These are phyloP conservation scores for Psilocybe sp. DNA, from an alignment of 768 basidiomycete genomes.

Conservation along the genomic window DNA sequence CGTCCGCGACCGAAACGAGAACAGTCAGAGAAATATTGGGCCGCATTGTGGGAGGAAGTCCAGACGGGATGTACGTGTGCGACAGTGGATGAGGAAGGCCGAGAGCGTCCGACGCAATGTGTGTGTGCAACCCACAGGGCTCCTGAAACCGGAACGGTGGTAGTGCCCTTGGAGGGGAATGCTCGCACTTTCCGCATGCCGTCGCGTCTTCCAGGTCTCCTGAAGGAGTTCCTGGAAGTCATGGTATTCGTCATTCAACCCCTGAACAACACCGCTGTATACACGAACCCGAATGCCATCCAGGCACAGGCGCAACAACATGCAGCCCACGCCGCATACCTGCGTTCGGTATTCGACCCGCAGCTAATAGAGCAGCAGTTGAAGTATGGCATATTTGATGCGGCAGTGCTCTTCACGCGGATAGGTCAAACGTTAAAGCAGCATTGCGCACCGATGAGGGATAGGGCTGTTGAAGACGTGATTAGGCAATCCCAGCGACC, in stretches of 20 bases:
- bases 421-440: conserved; percentile 82
- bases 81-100: conserved; percentile 57
- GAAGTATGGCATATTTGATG: conserved; percentile 72
- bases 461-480: conserved; percentile 81
- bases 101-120: conserved; percentile 54
- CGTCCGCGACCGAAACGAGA: conserved; percentile 74
- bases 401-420: conserved; percentile 70
- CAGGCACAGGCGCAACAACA: conserved; percentile 61
- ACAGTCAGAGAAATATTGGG: conserved; percentile 82
- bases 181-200: conserved; percentile 64
- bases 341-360: conserved; percentile 79
- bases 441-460: conserved; percentile 93
- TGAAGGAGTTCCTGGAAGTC: conserved; percentile 77
- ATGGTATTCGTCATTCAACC: conserved; percentile 84
- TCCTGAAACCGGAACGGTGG: background rate
- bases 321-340: conserved; percentile 59
- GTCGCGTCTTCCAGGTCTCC: conserved; percentile 66
- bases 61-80: conserved; percentile 82
- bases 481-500: conserved; percentile 61
- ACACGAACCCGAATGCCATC: conserved; percentile 56
- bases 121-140: conserved; percentile 30
- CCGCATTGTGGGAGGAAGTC: conserved; percentile 74
- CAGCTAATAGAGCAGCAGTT: conserved; percentile 82
- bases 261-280: conserved; percentile 58
- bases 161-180: background rate